Conservation (phyloP, 2,329 filamentous ascomycete genomes). For the Pseudogymnoascus sp. region DNA sequence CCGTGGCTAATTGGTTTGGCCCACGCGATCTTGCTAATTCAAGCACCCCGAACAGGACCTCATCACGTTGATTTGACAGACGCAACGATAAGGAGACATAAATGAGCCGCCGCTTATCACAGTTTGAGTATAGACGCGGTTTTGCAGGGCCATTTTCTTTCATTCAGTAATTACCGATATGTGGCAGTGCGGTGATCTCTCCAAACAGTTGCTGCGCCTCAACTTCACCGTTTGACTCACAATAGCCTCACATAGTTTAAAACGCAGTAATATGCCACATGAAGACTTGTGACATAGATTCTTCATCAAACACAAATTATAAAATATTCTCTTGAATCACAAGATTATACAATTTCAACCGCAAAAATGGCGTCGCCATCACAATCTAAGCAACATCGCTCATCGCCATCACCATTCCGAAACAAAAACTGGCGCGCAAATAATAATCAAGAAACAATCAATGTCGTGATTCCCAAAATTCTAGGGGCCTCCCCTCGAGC, state of each 20-base stretch:
- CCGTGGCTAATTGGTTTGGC: background rate
- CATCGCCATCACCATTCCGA: background rate
- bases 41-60: background rate
- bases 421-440: constrained; percentile 15
- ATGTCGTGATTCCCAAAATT: constrained; percentile 18
- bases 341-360: background rate
- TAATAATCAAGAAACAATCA: constrained; percentile 21
- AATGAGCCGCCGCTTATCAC: background rate
- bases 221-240: background rate
- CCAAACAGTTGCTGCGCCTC: background rate
- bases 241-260: background rate
- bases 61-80: background rate
- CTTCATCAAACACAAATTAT: background rate
- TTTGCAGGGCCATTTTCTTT: background rate
- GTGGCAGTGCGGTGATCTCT: background rate
- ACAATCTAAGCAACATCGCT: background rate
- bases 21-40: background rate
- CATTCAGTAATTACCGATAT: background rate
- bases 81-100: background rate
- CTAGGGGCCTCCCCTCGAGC: constrained; percentile 16
- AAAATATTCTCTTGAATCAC: background rate
- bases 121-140: background rate
- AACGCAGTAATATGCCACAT: background rate
- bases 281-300: background rate
- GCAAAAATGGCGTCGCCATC: background rate